A percentile compares a stretch with the other conserved stretches of the same genome.
Evolutionary conservation across 1,139 yeast species (phyloP).

Genomic region (Nakaseomyces sp.): DNA sequence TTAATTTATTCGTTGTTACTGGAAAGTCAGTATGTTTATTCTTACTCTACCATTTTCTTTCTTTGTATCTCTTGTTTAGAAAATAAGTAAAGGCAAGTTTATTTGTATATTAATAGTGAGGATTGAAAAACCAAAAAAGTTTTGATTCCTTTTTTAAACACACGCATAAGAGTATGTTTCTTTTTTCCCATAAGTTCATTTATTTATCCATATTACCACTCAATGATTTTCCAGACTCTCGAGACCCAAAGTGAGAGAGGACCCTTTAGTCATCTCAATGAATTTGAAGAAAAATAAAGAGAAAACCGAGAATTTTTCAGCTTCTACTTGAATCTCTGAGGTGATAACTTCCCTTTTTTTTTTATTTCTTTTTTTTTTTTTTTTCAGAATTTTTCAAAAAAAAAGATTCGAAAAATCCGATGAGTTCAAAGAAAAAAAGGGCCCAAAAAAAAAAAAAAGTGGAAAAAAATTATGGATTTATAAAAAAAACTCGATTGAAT

Average conservation of each 20-base stretch:
- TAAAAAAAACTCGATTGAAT: too few relatives aligned
- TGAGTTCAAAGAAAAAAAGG: background rate
- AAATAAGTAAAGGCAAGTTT: background rate
- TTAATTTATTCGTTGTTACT: constrained; percentile 6
- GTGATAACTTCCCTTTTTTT: background rate
- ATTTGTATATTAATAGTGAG: background rate
- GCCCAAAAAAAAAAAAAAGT: background rate
- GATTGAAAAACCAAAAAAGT: too few relatives aligned
- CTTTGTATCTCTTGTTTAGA: background rate
- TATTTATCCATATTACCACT: too few relatives aligned
- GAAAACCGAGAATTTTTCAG: background rate
- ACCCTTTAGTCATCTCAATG: background rate
- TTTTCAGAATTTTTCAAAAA: background rate
- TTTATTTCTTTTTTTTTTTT: background rate
- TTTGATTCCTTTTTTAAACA: background rate
- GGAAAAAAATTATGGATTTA: background rate
- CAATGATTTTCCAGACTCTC: too few relatives aligned
- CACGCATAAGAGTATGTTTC: background rate
- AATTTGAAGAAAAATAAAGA: too few relatives aligned
- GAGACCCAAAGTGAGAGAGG: too few relatives aligned
- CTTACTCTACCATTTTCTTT: background rate
- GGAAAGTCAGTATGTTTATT: constrained; percentile 3
- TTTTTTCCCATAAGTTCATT: too few relatives aligned
- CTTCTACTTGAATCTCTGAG: background rate
- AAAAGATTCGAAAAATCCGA: background rate